These are phyloP conservation scores for Hypoxylon sp. DNA, from an alignment of 2,329 filamentous ascomycete genomes.

Conservation along the genomic window DNA sequence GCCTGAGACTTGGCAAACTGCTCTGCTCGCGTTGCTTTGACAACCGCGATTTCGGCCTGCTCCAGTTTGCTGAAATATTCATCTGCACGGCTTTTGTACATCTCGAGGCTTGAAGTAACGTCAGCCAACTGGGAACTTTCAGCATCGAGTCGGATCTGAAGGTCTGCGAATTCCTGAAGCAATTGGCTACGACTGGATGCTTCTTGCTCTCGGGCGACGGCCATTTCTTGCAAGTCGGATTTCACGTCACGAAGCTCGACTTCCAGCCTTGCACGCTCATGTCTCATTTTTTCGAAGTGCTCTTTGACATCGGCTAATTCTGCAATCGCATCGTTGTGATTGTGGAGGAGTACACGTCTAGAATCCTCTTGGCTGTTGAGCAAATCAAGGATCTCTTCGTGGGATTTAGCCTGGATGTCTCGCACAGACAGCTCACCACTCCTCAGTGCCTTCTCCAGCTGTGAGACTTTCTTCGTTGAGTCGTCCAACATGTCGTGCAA, in stretches of 20 bases:
- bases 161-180: slow-evolving; percentile 90
- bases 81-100: slow-evolving; percentile 93
- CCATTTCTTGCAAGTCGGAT: slow-evolving; percentile 87
- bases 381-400: slow-evolving; percentile 93
- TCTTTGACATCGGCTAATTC: slow-evolving; percentile 90
- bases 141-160: slow-evolving; percentile 92
- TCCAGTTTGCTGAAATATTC: slow-evolving; percentile 98
- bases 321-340: slow-evolving; percentile 86
- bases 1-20: slow-evolving; percentile 94
- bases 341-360: slow-evolving; percentile 82
- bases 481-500: slow-evolving; percentile 96
- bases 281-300: slow-evolving; percentile 88
- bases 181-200: slow-evolving; percentile 88
- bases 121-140: slow-evolving; percentile 89
- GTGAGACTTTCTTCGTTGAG: slow-evolving; percentile 91
- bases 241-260: slow-evolving; percentile 88
- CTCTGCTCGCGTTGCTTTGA: slow-evolving; percentile 92
- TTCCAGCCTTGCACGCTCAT: slow-evolving; percentile 83
- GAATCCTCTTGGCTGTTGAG: slow-evolving; percentile 95
- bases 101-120: slow-evolving; percentile 83
- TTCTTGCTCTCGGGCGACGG: slow-evolving; percentile 86
- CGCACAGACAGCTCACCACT: slow-evolving; percentile 90
- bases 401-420: slow-evolving; percentile 92
- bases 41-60: slow-evolving; percentile 94
- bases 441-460: slow-evolving; percentile 87